Conservation (phyloP, 1,284 basidiomycete genomes). For the Naganishia cerealis region DNA sequence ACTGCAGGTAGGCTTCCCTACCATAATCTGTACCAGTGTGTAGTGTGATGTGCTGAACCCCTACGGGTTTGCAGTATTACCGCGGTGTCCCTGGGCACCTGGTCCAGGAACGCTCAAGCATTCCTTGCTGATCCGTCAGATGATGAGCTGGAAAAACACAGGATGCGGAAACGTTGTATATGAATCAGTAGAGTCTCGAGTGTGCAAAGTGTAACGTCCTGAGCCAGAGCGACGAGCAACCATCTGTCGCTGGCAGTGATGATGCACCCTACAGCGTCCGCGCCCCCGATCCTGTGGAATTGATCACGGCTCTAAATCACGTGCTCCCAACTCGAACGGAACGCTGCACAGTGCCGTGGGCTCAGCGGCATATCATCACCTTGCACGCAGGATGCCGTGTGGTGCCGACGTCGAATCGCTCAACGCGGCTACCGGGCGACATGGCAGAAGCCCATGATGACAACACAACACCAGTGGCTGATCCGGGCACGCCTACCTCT, state of each 20-base stretch:
- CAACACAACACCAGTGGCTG: neutral
- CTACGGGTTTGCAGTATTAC: no score
- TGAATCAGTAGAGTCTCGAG: no score
- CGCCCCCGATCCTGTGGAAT: neutral
- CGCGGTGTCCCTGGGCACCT: no score
- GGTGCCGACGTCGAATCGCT: neutral
- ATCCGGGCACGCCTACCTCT: slow-evolving; percentile 18
- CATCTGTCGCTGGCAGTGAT: neutral
- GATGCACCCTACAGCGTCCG: neutral
- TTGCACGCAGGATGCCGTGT: neutral
- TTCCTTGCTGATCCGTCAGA: no score
- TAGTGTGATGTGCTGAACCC: no score
- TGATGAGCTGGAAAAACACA: no score
- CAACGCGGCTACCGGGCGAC: neutral
- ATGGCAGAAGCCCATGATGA: slow-evolving; percentile 11
- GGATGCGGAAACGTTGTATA: no score
- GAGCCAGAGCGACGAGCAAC: neutral
- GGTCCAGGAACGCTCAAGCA: no score
- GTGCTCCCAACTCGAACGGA: neutral
- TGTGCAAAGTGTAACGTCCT: no score
- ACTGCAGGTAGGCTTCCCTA: no score
- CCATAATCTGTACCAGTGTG: no score
- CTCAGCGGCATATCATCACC: slow-evolving; percentile 1
- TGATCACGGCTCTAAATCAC: neutral
- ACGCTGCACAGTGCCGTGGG: neutral